These are phyloP conservation scores for Whalleya microplaca DNA, from an alignment of 2,329 filamentous ascomycete genomes.

Conservation along the genomic window DNA sequence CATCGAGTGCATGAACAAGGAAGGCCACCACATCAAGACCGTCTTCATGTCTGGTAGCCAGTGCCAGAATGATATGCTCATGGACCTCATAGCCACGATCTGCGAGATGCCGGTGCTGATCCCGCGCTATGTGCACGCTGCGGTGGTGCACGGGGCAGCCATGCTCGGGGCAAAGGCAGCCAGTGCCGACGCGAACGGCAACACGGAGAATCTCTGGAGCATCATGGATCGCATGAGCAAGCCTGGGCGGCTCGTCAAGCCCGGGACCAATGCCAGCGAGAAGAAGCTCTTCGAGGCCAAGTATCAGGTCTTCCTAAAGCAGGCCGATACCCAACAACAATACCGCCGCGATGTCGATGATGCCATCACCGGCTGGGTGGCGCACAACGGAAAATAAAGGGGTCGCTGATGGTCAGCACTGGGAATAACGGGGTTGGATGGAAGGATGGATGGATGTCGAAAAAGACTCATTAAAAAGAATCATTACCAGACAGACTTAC, in stretches of 20 bases:
- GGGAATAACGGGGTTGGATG: neutral
- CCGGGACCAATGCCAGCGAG: conserved; percentile 71
- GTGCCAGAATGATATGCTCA: conserved; percentile 92
- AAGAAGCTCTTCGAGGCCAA: conserved; percentile 83
- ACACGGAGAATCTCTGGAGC: conserved; percentile 86
- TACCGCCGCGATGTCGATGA: conserved; percentile 82
- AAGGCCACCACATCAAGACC: conserved; percentile 83
- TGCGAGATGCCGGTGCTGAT: conserved; percentile 94
- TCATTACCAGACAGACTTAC: too few species aligned
- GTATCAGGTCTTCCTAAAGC: conserved; percentile 94
- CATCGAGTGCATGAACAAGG: conserved; percentile 87
- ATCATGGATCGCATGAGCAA: conserved; percentile 99
- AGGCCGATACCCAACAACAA: conserved; percentile 81
- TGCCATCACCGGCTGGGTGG: conserved; percentile 45
- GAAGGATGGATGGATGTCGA: too few species aligned
- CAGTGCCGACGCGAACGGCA: conserved; percentile 74
- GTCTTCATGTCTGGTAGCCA: conserved; percentile 99
- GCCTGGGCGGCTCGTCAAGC: conserved; percentile 81
- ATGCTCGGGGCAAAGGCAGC: conserved; percentile 99
- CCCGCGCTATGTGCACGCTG: conserved; percentile 90
- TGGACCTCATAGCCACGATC: conserved; percentile 86
- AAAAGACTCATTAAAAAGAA: too few species aligned
- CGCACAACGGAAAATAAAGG: conserved; percentile 21
- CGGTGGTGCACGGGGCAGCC: conserved; percentile 95
- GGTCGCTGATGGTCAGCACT: neutral